Evolutionary conservation across 345 rosid genomes (phyloP), one percentile per base, ranked within the genome.

Genomic region (Lenwebbia sp.): DNA sequence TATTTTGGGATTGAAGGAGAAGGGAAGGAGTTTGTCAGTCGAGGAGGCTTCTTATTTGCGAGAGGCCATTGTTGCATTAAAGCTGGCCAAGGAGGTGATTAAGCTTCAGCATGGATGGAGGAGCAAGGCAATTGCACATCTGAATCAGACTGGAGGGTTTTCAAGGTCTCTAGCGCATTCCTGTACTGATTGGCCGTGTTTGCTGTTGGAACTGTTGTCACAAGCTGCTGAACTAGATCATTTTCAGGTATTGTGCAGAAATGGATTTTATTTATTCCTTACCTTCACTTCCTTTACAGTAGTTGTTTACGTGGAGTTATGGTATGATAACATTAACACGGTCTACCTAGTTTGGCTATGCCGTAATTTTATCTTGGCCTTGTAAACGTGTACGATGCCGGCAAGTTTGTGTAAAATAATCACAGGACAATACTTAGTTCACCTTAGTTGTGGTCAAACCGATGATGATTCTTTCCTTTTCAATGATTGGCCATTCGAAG

Each of bases 101-200:
- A 85, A 70, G 78, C 37, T 94, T 92, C 96, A 94, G 28, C 96
- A 91, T 11, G 87, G 91, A 30, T 96, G 97, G 98, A 96, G 94
- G 89, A 95, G 94, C 84, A 91, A 94, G 89, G 98, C 99, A 76
- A 94, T 97, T 90, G 88, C 97, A 21, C 91, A 91, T 90, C 88
- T 97, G 86, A 96, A 97, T 89, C 90, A 84, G 92, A 92, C 91
- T 41, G 95, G 94, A 33, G 94, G 92, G 82, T 95, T 94, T 89
- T 97, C 99, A 3, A 94, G 95, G 92, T 90, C 98, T 3, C 88
- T 96, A 82, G 98, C 98, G 0, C 90, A 97, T 93, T 95, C 98
- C 0, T 93, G 92, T 86, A 93, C 99, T 56, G 98, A 96, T 82
- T 97, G 99, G 99, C 99, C 99, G 41, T 93, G 92, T 88, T 88